These are phyloP conservation scores for Colletotrichum sublineola DNA, from an alignment of 2,329 filamentous ascomycete species.

Conservation along the genomic window DNA sequence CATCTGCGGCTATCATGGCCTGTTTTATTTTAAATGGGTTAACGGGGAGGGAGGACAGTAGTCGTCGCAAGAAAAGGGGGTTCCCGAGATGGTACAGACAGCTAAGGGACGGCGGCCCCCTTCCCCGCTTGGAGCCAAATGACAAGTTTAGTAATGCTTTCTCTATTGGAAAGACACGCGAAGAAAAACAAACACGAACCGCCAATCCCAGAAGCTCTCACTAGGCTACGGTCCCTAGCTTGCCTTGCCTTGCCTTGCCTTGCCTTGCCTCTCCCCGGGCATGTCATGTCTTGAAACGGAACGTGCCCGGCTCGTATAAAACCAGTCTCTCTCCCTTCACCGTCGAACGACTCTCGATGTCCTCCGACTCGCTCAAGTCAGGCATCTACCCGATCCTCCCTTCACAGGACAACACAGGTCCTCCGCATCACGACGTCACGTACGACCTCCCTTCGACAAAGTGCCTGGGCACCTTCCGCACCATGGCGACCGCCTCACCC, in stretches of 20 bases:
- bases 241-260: neutral
- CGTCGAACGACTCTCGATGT: slow-evolving; percentile 44
- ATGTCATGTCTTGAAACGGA: slow-evolving; percentile 1
- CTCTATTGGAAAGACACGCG: neutral
- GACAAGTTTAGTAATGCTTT: neutral
- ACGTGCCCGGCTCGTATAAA: slow-evolving; percentile 7
- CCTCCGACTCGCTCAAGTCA: slow-evolving; percentile 2
- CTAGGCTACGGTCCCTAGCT: neutral
- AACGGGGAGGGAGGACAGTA: neutral
- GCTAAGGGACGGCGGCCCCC: no score
- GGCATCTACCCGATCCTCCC: neutral
- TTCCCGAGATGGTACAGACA: neutral
- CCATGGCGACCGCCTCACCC: slow-evolving; percentile 11
- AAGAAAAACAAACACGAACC: neutral
- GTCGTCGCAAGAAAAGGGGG: neutral
- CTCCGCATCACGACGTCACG: neutral
- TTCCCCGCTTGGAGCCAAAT: neutral
- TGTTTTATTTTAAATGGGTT: neutral
- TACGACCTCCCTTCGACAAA: slow-evolving; percentile 37
- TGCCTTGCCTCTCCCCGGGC: neutral
- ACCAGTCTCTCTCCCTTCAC: slow-evolving; percentile 7
- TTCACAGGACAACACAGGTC: neutral
- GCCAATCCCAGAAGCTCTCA: neutral
- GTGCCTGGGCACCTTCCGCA: slow-evolving; percentile 29
- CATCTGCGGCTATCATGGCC: neutral